A percentile compares a stretch with the other conserved stretches of the same genome.
Evolutionary conservation across 2,329 filamentous ascomycete species (phyloP).

Genomic region (Fusarium brachygibbosum): DNA sequence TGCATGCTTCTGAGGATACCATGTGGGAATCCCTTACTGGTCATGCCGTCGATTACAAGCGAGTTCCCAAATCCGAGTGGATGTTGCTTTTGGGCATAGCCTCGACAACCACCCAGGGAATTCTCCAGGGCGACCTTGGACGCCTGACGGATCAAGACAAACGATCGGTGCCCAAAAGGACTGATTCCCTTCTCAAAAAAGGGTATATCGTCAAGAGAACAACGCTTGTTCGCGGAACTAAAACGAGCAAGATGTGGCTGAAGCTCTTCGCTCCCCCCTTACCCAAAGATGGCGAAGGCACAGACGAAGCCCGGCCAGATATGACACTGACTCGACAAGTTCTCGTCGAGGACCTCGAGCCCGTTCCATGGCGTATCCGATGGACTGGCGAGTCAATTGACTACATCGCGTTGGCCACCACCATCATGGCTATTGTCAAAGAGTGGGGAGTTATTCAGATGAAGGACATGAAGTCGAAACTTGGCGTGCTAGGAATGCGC

Average conservation of each 20-base stretch:
- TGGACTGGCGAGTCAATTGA: constrained; percentile 73
- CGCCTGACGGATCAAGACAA: constrained; percentile 72
- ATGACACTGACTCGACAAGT: constrained; percentile 58
- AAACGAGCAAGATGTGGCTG: constrained; percentile 74
- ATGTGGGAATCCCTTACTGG: constrained; percentile 72
- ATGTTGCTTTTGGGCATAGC: constrained; percentile 70
- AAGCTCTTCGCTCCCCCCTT: constrained; percentile 66
- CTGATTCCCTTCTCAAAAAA: constrained; percentile 69
- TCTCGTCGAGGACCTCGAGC: constrained; percentile 62
- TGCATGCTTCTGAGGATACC: constrained; percentile 67
- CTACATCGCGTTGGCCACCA: constrained; percentile 68
- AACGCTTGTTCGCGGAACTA: constrained; percentile 69
- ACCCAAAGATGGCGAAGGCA: constrained; percentile 52
- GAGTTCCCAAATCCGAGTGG: constrained; percentile 71
- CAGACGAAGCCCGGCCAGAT: constrained; percentile 48
- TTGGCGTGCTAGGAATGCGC: constrained; percentile 66
- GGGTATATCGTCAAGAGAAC: constrained; percentile 74
- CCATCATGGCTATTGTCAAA: constrained; percentile 68
- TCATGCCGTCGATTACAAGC: constrained; percentile 70
- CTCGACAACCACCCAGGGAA: constrained; percentile 66
- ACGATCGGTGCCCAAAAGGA: constrained; percentile 72
- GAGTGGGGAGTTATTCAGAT: constrained; percentile 71
- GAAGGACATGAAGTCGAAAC: constrained; percentile 69
- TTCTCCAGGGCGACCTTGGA: constrained; percentile 72
- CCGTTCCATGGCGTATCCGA: constrained; percentile 67